phyloP scores from a whole-genome alignment of 2,329 filamentous ascomycete genomes.

The Xylariales sp. region DNA sequence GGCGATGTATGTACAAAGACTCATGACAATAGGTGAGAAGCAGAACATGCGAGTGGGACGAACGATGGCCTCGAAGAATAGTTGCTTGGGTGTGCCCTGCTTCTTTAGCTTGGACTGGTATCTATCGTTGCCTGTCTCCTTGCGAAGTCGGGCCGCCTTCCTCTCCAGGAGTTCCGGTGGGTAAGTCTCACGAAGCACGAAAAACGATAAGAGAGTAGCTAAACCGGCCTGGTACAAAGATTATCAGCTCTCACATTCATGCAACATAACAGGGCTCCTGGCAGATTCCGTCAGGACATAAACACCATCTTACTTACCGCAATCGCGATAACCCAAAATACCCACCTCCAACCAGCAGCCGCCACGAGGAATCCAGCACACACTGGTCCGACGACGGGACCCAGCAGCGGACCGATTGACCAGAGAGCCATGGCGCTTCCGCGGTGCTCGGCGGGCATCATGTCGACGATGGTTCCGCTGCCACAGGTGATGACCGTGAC shows the following conservation, averaged over 20 bases:
- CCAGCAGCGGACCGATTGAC: conserved; percentile 26
- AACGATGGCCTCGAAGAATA: conserved; percentile 28
- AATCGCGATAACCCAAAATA: conserved; percentile 32
- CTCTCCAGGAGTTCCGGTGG: conserved; percentile 28
- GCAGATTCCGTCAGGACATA: not conserved
- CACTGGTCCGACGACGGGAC: conserved; percentile 28
- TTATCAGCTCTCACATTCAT: not conserved
- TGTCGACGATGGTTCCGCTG: conserved; percentile 61
- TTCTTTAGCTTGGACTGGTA: conserved; percentile 40
- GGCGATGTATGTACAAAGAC: conserved; percentile 25
- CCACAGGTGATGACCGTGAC: conserved; percentile 60
- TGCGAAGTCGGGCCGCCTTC: conserved; percentile 31
- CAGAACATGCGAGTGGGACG: conserved; percentile 34
- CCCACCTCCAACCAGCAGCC: conserved; percentile 30
- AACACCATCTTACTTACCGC: no score
- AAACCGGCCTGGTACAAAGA: conserved; percentile 21
- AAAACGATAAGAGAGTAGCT: conserved; percentile 21
- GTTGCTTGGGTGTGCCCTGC: conserved; percentile 20
- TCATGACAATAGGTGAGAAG: conserved; percentile 25
- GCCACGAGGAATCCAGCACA: conserved; percentile 30
- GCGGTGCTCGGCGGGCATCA: conserved; percentile 46
- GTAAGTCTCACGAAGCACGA: conserved; percentile 34
- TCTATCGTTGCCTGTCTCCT: conserved; percentile 32
- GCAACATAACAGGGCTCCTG: not conserved
- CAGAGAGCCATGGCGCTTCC: conserved; percentile 42